Evolutionary conservation across 805 yeast genomes (phyloP).

Genomic region (Starmerella potacharoeniae): DNA sequence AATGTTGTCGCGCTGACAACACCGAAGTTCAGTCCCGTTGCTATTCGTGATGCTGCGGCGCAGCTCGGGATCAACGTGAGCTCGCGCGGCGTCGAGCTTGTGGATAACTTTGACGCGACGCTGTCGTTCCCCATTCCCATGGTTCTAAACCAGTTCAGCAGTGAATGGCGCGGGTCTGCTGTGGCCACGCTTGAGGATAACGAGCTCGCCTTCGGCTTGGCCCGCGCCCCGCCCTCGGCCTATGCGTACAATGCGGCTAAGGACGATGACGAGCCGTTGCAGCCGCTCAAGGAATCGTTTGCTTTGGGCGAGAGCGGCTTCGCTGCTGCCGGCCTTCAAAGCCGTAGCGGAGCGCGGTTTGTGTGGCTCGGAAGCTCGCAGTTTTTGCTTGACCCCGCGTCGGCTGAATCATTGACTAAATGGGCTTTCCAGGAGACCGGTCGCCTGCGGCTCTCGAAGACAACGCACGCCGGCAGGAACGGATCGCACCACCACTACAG

Average conservation of each 20-base stretch:
- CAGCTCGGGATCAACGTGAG: constrained; percentile 78
- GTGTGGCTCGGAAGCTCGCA: constrained; percentile 67
- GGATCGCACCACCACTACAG: constrained; percentile 43
- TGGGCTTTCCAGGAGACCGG: constrained; percentile 71
- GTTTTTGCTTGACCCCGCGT: constrained; percentile 37
- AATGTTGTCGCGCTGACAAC: constrained; percentile 55
- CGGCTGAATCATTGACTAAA: constrained; percentile 29
- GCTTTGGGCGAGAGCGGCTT: constrained; percentile 16
- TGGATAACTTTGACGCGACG: constrained; percentile 47
- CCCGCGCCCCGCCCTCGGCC: constrained; percentile 20
- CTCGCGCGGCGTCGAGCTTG: constrained; percentile 54
- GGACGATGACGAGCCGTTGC: constrained; percentile 10
- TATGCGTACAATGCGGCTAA: constrained; percentile 20
- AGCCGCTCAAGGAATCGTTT: constrained; percentile 12
- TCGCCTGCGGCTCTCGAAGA: constrained; percentile 43
- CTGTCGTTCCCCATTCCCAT: constrained; percentile 14
- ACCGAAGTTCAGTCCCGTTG: constrained; percentile 44
- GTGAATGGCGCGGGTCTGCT: constrained; percentile 10
- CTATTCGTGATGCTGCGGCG: constrained; percentile 53
- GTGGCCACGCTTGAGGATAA: constrained; percentile 16
- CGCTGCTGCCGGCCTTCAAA: constrained; percentile 63
- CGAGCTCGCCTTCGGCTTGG: constrained; percentile 17
- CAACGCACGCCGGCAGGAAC: constrained; percentile 42
- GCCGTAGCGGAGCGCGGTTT: constrained; percentile 58
- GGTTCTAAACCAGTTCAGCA: constrained; percentile 14